Percentiles rank a stretch among this genome's conserved stretches.
Conservation (phyloP, 345 rosid species). For the Eucalyptus cloeziana region DNA sequence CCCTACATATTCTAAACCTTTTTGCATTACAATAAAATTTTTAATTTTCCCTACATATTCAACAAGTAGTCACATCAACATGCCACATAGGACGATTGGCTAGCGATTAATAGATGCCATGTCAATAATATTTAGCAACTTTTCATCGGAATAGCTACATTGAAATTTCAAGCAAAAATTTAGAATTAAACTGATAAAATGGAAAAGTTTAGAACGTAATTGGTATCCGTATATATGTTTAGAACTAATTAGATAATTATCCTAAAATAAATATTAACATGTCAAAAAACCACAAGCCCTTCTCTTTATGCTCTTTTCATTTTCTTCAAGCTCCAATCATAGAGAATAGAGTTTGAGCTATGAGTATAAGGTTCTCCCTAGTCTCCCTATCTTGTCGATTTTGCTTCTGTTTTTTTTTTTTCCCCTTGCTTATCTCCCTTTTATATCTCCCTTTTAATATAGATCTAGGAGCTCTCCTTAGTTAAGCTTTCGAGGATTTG, state of each 20-base stretch:
- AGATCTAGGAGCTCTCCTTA: background rate
- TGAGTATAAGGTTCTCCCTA: background rate
- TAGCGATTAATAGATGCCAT: background rate
- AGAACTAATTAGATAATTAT: background rate
- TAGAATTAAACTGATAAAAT: background rate
- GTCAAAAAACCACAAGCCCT: background rate
- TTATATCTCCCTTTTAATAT: too few species aligned
- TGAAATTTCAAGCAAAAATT: background rate
- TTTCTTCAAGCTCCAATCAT: background rate
- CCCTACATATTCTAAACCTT: background rate
- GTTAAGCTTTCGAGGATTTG: background rate
- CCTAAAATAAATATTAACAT: background rate
- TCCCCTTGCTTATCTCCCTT: too few species aligned
- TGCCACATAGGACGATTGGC: background rate
- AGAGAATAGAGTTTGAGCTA: background rate
- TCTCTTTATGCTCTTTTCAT: background rate
- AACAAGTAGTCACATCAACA: background rate
- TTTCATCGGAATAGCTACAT: background rate
- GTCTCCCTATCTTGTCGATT: background rate
- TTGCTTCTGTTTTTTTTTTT: background rate
- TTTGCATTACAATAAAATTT: background rate
- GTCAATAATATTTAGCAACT: background rate
- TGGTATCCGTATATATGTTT: accelerated
- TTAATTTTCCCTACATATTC: too few species aligned
- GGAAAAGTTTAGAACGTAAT: accelerated